Conservation (phyloP, 2,329 filamentous ascomycete genomes). For the Emmonsia crescens region DNA sequence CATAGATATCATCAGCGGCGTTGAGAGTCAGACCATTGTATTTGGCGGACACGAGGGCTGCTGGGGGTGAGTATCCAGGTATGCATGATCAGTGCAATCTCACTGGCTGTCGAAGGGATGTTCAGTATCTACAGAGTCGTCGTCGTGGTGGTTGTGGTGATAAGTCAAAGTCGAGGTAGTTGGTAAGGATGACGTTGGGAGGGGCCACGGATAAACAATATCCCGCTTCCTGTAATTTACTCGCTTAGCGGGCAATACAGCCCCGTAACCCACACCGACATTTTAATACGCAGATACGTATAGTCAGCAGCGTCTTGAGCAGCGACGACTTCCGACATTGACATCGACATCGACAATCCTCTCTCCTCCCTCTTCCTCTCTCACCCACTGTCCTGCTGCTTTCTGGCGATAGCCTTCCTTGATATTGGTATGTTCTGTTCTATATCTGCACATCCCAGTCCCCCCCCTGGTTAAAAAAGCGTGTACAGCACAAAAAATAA, state of each 20-base stretch:
- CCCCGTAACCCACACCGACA: conserved; percentile 6
- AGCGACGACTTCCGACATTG: background rate
- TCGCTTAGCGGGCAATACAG: conserved; percentile 23
- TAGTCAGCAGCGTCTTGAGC: too few species aligned
- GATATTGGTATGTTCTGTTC: conserved; percentile 21
- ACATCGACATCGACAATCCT: conserved; percentile 2
- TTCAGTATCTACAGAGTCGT: too few species aligned
- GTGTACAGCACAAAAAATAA: background rate
- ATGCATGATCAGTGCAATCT: background rate
- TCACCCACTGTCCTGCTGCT: background rate
- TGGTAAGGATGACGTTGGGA: background rate
- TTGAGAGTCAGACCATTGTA: background rate
- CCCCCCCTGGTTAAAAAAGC: background rate
- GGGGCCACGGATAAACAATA: background rate
- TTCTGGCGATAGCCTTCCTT: conserved; percentile 1
- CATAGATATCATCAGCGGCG: background rate
- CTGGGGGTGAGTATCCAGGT: background rate
- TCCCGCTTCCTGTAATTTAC: conserved; percentile 6
- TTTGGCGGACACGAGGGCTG: background rate
- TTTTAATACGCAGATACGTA: background rate
- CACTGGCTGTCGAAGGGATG: too few species aligned
- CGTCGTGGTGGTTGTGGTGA: too few species aligned
- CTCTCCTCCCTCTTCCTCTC: background rate
- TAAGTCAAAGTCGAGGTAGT: too few species aligned
- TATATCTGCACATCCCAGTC: background rate